Percentiles rank a stretch among this genome's conserved stretches.
Evolutionary conservation across 371 early-diverging fungal genomes (phyloP).

Genomic region (Catenaria anguillulae): DNA sequence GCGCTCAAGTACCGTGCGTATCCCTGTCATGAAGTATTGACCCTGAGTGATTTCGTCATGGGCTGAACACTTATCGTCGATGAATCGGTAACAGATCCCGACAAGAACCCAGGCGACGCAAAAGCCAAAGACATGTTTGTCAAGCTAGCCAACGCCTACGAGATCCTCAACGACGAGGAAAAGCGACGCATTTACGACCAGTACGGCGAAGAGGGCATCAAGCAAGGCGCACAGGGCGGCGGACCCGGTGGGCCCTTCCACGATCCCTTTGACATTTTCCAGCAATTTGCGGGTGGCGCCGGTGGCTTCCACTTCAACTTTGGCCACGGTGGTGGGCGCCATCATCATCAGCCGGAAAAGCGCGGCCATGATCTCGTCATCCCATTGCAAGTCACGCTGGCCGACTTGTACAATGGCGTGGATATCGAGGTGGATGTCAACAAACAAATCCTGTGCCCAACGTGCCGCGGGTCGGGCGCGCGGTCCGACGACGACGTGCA

Average conservation of each 20-base stretch:
- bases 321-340: conserved; percentile 11
- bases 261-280: conserved; percentile 86
- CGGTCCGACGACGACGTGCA: conserved; percentile 63
- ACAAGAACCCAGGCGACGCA: conserved; percentile 76
- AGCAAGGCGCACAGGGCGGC: conserved; percentile 29
- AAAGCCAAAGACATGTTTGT: conserved; percentile 77
- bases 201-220: conserved; percentile 86
- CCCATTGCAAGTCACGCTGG: conserved; percentile 61
- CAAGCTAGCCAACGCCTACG: conserved; percentile 83
- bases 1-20: conserved; percentile 54
- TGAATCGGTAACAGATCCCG: no score
- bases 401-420: conserved; percentile 75
- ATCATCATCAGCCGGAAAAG: conserved; percentile 39
- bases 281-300: conserved; percentile 43
- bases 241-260: conserved; percentile 45
- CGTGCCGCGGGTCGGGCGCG: conserved; percentile 88
- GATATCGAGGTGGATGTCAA: conserved; percentile 74
- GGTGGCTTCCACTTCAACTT: conserved; percentile 29
- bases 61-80: conserved; percentile 8
- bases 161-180: conserved; percentile 78
- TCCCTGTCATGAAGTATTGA: not conserved
- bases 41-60: not conserved
- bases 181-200: conserved; percentile 80
- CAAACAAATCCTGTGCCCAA: conserved; percentile 80
- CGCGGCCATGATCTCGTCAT: conserved; percentile 60